Evolutionary conservation across 129 eudicot genomes (phyloP), one percentile per base, ranked within the genome.

Genomic region (Oenanthe sinensis): DNA sequence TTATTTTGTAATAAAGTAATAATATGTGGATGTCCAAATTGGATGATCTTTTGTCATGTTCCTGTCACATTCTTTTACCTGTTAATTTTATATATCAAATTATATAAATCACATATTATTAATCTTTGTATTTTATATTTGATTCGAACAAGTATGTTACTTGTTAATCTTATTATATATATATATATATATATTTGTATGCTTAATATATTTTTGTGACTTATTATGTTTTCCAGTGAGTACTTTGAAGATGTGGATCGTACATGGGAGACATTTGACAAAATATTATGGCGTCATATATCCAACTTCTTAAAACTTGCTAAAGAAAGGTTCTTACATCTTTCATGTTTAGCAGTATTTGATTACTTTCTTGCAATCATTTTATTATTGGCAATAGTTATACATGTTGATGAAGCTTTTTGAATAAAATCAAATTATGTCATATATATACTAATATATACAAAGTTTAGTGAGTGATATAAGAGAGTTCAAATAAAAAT

Each of bases 241-340:
- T 96, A 96, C 89, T 92, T 96, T 82, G 99, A 92, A 89, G 99
- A 96, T 78, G 96, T 96, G 4, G 99, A 96, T 85, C 88, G 87
- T 47, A 90, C 93, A 37, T 96, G 99, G 99, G 99, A 90, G 85
- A 90, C 97, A 84, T 96, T 96, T 85, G 99, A 96, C 85, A 84
- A 84, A 90, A 89, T 92, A 43, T 80, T 96, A 68, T 96, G 99
- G 99, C 91, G 85, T 72, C 99, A 92, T 83, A 84, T 96, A 81
- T 79, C 89, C 80, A 96, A 96, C 88, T 96, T 88, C 80, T 87
- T 87, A 26, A 89, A 89, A 81, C 97, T 90, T 78, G 81, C 99
- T 52, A 96, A 96, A 83, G 99, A 96, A 75, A 96, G 97, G 98
- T 94, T 87, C 43, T 4, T 22, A 39, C 6, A 19, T 75, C 76